Base-by-base conservation (phyloP, 2,329 filamentous ascomycete species). In the Phyllosticta capitalensis region DNA sequence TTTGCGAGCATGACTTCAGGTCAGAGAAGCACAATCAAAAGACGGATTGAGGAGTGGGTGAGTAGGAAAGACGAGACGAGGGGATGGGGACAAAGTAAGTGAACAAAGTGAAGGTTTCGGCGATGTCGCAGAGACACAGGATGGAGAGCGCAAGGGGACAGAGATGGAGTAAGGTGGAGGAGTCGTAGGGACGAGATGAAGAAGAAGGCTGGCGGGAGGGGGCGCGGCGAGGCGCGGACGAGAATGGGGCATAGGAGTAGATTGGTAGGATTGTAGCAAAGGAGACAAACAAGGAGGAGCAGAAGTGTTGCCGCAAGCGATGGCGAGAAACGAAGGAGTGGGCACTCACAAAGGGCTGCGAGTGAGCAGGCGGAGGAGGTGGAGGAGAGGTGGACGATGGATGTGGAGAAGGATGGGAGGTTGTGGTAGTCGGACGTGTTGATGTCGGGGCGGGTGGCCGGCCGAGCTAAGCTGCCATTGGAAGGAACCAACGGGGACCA, bases 1-100 rank as follows among this genome's bases (percentile, higher is more conserved):
- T 74, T 74, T 74, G 72, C 73, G 72, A 72, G 69, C 64, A 70
- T 65, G 71, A 68, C 70, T 63, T 67, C 68, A 68, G 61, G 72
- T 74, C 69, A 74, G 72, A 74, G 64, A 62, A 66, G 67, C 64
- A 69, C 63, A 45, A 65, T 70, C 68, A 69, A 67, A 65, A 28
- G 54, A 26, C 30, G 10, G 14, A 55, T 24, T 9, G 55, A 21
- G 24, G 17, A 9, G 22, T 53, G 54, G 38, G 14, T 19, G 7
- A 62, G 65, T 71, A 65, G 63, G 64, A 68, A 66, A 64, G 63
- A 67, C 61, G 63, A 66, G 61, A 66, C 61, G 64, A 67, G 60
- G 65, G 67, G 62, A 65, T 60, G 65, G 62, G 24, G 67, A 64
- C 61, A 65, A 68, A 69, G 50, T 45, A 55, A 28, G 50, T 59